Base-by-base conservation (phyloP, 2,329 filamentous ascomycete genomes). In the Daldinia sp. region DNA sequence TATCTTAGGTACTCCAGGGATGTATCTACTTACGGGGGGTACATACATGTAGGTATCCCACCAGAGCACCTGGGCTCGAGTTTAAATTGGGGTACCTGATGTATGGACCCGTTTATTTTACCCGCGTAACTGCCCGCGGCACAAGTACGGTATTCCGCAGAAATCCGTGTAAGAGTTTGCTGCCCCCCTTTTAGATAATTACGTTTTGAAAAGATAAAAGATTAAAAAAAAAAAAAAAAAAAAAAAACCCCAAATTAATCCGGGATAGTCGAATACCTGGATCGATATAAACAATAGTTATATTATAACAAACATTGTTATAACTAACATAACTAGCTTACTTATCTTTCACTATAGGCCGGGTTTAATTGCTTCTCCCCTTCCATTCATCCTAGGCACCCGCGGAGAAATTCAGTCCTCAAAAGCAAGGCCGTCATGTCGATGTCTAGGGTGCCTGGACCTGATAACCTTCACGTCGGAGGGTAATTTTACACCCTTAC, bases 391-490 rank as follows among this genome's bases (percentile, higher is more conserved):
- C 27, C 39, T 15, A 27, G 39, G 39, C 39, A 43, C 21, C 39
- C 9, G 19, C 39, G 19, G 19, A 35, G 7, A 53, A 30, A 48
- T 13, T 17, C 17, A n/a, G 35, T 3, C 43, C 23, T 47, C 17
- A 23, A 21, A 34, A 4, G n/a, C n/a, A n/a, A 52, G 25, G 34
- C 13, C 43, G 66, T 35, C 5, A 89, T 89, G 86, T 79, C 83
- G 5, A 78, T 93, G 68, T 88, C 90, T 73, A 85, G 84, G 72
- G 83, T 94, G 53, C 86, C 88, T 3, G 90, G 90, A 27, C 83
- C 87, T 68, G 83, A 89, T 65, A 87, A 91, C 66, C 82, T 95
- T 68, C 94, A 89, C 76, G 89, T 95, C 69, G 90, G 92, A 78
- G 90, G 92, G 92, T 94, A 82, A 78, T 85, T 34, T 27, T 39